phyloP scores from a whole-genome alignment of 139 green algal species.

The Tetraselmis chui region DNA sequence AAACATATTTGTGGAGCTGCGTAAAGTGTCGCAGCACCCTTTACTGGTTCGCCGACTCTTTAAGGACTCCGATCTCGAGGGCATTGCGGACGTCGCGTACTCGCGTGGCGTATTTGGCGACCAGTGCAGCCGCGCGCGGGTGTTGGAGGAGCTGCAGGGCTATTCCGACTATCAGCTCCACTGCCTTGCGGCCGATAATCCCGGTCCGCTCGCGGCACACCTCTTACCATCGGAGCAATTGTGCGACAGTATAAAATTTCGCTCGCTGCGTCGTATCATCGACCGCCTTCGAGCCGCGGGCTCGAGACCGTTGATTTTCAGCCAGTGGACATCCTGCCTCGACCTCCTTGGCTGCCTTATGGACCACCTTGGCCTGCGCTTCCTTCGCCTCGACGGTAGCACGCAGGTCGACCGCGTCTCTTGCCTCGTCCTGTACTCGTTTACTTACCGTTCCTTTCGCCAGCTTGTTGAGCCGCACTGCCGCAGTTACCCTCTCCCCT shows the following conservation, averaged over 20 bases:
- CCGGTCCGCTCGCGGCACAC: not conserved
- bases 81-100: conserved; percentile 52
- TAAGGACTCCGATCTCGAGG: conserved; percentile 47
- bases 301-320: conserved; percentile 78
- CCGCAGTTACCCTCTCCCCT: not conserved
- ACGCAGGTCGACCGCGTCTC: conserved; percentile 39
- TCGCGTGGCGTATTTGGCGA: conserved; percentile 47
- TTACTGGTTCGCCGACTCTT: conserved; percentile 76
- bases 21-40: conserved; percentile 92
- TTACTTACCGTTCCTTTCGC: not conserved
- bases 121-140: conserved; percentile 41
- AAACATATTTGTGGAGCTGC: conserved; percentile 88
- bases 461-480: not conserved
- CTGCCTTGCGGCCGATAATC: conserved; percentile 40
- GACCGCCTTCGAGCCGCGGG: conserved; percentile 42
- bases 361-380: conserved; percentile 48
- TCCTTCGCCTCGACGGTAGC: conserved; percentile 77
- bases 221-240: not conserved
- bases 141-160: conserved; percentile 48
- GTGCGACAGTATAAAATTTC: not conserved
- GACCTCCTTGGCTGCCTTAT: conserved; percentile 88
- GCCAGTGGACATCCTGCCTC: conserved; percentile 82
- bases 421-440: not conserved
- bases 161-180: conserved; percentile 82
- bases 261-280: not conserved